These are phyloP conservation scores for Crithidia bombi DNA, from an alignment of 208 protist genomes.

Conservation along the genomic window DNA sequence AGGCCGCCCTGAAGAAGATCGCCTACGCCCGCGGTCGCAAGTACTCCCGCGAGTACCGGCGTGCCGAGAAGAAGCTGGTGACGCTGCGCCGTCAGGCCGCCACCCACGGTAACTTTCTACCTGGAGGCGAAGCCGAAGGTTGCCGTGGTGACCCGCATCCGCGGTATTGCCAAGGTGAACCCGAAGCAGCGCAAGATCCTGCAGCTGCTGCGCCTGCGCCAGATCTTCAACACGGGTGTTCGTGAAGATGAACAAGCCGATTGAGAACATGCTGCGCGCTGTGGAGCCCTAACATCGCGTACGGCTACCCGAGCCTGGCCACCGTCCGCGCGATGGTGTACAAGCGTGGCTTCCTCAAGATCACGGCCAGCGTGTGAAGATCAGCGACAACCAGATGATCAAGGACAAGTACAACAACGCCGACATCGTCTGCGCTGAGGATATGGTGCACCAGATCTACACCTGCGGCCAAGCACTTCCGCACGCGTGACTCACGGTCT, in stretches of 20 bases:
- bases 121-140: constrained; percentile 98
- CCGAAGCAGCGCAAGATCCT: constrained; percentile 99
- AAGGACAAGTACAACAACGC: constrained; percentile 94
- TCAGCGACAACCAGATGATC: constrained; percentile 97
- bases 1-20: constrained; percentile 72
- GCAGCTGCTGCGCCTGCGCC: constrained; percentile 98
- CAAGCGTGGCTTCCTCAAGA: constrained; percentile 99
- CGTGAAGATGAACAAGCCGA: constrained; percentile 99
- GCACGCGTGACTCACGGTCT: constrained; percentile 97
- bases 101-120: constrained; percentile 96
- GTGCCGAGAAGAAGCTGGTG: constrained; percentile 89
- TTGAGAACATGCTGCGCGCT: constrained; percentile 98
- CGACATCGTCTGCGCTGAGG: constrained; percentile 98
- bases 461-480: constrained; percentile 99
- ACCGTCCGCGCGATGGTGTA: constrained; percentile 98
- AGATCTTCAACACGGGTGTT: constrained; percentile 99
- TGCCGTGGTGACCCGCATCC: constrained; percentile 99
- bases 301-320: constrained; percentile 98
- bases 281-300: constrained; percentile 99
- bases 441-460: constrained; percentile 99
- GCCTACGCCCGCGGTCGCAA: constrained; percentile 76
- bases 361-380: constrained; percentile 97
- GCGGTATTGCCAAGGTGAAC: constrained; percentile 98
- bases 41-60: constrained; percentile 97
- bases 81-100: constrained; percentile 91